Percentiles rank a stretch among this genome's conserved stretches.
phyloP scores from a whole-genome alignment of 2,329 filamentous ascomycete species.

The Leptographium lundbergii region DNA sequence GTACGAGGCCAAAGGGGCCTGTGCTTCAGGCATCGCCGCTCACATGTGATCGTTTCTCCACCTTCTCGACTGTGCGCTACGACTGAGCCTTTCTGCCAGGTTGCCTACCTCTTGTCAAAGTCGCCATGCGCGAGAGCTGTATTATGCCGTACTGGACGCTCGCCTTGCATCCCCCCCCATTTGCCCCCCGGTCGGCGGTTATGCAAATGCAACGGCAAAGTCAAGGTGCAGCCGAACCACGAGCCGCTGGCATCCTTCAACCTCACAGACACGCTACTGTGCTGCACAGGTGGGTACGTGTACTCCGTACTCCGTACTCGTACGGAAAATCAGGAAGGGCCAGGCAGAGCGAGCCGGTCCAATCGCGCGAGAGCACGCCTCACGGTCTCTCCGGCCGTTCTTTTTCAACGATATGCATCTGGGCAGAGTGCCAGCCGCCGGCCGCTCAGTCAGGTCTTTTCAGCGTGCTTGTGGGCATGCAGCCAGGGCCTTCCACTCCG shows the following conservation, averaged over 20 bases:
- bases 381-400: neutral
- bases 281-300: neutral
- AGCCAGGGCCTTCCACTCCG: too few species aligned
- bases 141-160: neutral
- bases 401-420: too few species aligned
- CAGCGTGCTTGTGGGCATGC: too few species aligned
- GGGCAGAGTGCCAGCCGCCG: too few species aligned
- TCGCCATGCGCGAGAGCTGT: neutral
- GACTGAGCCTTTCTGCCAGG: too few species aligned
- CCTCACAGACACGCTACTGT: conserved; percentile 5
- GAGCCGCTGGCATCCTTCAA: conserved; percentile 4
- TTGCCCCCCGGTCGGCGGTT: neutral
- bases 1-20: neutral
- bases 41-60: neutral
- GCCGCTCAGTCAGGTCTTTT: too few species aligned
- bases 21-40: neutral
- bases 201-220: conserved; percentile 4
- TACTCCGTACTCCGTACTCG: neutral
- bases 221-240: conserved; percentile 2
- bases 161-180: neutral
- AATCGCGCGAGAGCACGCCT: neutral
- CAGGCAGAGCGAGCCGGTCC: neutral
- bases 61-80: too few species aligned
- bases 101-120: neutral
- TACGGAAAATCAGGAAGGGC: neutral